Base-by-base conservation (phyloP, 768 basidiomycete species). In the Mycena olivaceomarginata region DNA sequence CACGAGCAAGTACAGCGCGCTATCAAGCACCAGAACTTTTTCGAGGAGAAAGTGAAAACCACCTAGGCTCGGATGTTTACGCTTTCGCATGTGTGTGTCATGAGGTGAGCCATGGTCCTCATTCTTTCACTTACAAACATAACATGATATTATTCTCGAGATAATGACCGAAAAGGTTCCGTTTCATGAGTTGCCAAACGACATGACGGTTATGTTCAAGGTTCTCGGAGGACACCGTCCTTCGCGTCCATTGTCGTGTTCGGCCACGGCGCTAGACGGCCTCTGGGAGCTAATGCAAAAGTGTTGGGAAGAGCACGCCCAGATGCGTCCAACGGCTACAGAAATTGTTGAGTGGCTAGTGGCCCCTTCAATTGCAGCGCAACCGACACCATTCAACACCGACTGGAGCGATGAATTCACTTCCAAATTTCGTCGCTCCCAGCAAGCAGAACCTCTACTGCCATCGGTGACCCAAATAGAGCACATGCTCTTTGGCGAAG, bases 21-120 rank as follows among this genome's bases (percentile, higher is more conserved):
- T 31, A 31, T 31, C 31, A 31, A 31, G 31, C 31, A 3, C 31
- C 31, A 31, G 31, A 31, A 31, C 31, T 31, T 31, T 31, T 31
- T 31, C 31, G 31, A 31, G 31, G 31, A 31, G 81, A 37, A 31
- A 31, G 31, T 82, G 86, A 45, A 15, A 45, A 11, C 15, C 15
- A 71, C 68, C 7, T 37, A 31, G 80, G 79, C 56, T 82, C 83
- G 20, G 89, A 89, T 68, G 83, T 89, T 68, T 89, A 89, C 72
- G 85, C 89, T 0, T 82, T 86, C 56, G 86, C 82, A 22, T 88
- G 87, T 62, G 87, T 87, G 3, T 85, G 86, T 45, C 88, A 87
- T 51, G 86, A 82, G 81, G 86, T 85, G 18, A 31, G 31, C 31
- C 43, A 6, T 45, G 11, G 15, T 12, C 8, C 9, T 40, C 22